phyloP scores from a whole-genome alignment of 2,329 filamentous ascomycete genomes.

The Ophiostoma populinum region DNA sequence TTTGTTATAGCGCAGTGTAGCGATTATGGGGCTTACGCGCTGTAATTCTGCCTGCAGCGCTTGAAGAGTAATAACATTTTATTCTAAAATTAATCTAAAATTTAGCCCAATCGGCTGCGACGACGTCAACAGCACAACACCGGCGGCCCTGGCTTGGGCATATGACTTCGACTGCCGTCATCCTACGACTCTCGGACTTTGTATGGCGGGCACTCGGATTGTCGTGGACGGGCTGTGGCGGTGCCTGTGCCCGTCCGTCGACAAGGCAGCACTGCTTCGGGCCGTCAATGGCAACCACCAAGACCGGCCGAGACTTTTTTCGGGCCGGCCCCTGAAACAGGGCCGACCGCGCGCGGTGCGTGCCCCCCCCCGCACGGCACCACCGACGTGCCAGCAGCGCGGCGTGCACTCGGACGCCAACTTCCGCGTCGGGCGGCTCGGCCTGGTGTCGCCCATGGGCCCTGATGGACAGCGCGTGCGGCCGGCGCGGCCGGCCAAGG shows the following conservation, averaged over 20 bases:
- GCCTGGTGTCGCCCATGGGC: neutral
- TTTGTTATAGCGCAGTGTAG: no score
- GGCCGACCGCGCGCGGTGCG: no score
- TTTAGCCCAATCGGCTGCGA: no score
- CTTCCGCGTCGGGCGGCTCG: conserved; percentile 6
- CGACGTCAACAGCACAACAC: neutral
- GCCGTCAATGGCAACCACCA: conserved; percentile 14
- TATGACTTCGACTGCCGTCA: neutral
- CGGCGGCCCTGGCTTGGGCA: neutral
- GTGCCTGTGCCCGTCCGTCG: conserved; percentile 41
- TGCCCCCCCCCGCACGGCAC: neutral
- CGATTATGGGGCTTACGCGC: no score
- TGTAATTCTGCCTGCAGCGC: no score
- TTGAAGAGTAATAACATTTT: no score
- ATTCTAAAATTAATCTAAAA: no score
- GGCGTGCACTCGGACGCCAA: neutral
- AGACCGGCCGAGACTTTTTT: no score
- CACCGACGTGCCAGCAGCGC: neutral
- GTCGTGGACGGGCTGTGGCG: conserved; percentile 44
- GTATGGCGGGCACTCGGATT: conserved; percentile 23
- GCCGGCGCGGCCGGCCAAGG: neutral
- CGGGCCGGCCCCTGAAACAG: no score
- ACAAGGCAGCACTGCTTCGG: conserved; percentile 21
- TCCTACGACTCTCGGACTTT: neutral
- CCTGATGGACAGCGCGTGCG: neutral